Evolutionary conservation across 805 yeast species (phyloP), one percentile per base, ranked within the genome.

Genomic region (Myxozyma geophila): DNA sequence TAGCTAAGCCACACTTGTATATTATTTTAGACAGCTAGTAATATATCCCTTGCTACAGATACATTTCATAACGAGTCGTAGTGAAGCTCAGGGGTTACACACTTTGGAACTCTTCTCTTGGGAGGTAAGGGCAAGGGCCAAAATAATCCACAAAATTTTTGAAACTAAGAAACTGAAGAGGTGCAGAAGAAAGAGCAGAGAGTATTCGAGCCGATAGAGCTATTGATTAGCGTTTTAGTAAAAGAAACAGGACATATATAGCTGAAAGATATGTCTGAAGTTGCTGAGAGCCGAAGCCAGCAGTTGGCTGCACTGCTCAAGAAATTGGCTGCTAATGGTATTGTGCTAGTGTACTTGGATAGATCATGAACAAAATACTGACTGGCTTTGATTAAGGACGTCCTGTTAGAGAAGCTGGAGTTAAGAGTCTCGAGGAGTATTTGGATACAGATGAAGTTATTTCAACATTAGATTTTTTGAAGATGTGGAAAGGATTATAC

Each of bases 401-500:
- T 9, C 69, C 66, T 6, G 47, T 68, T 1, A 60, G 71, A 23
- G 70, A 68, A 28, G 53, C 39, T 5, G 68, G 66, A 7, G 49
- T 64, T 17, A 64, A 56, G 15, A 39, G 55, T 3, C 36, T 48
- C 9, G 43, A 40, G 17, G 43, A 41, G 13, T 58, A 51, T 51
- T 37, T 67, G 13, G 28, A 35, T 12, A 37, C 56, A 8, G 60
- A 59, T 7, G 63, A 55, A 17, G 52, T 33, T 7, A 46, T 67
- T 15, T 35, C 58, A 5, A 43, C 57, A n/a, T 17, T 68, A 10
- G 95, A 91, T 58, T 80, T 85, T 67, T 89, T 89, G 69, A 92
- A 93, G 74, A 79, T 95, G 64, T 95, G 99, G 98, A 92, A 90
- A 77, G 99, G 98, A n/a, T 81, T 95, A 47, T 95, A 88, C 76